Conservation (phyloP, 2,329 filamentous ascomycete genomes). For the Colletotrichum spinosum region DNA sequence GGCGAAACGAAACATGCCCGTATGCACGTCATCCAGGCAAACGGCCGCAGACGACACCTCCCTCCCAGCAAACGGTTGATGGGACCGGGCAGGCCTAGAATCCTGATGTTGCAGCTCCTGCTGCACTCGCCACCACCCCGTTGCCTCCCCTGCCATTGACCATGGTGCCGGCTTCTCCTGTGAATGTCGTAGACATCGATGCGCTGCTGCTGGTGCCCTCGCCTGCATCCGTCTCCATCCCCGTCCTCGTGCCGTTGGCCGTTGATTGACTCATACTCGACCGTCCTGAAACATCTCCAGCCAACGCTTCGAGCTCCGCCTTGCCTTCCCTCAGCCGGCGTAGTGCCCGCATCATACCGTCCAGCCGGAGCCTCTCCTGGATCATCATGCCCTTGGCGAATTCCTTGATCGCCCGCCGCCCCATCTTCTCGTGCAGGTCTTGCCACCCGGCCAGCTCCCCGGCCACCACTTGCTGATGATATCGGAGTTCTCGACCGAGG, state of each 20-base stretch:
- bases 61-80: constrained; percentile 1
- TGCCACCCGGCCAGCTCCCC: constrained; percentile 94
- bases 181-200: not conserved
- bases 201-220: constrained; percentile 29
- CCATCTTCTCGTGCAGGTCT: constrained; percentile 84
- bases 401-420: constrained; percentile 77
- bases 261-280: constrained; percentile 35
- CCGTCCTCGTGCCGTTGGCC: constrained; percentile 19
- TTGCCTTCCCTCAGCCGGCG: constrained; percentile 64
- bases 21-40: constrained; percentile 19
- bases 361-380: constrained; percentile 81
- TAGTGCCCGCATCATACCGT: constrained; percentile 83
- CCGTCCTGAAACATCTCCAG: constrained; percentile 30
- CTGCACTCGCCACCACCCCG: constrained; percentile 30
- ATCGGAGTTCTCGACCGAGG: constrained; percentile 84
- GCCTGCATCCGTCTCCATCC: constrained; percentile 25
- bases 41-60: constrained; percentile 1
- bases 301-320: constrained; percentile 30
- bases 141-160: constrained; percentile 4
- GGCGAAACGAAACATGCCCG: not conserved
- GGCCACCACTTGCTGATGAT: constrained; percentile 94
- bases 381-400: constrained; percentile 84
- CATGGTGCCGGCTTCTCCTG: constrained; percentile 8
- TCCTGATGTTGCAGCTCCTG: not conserved
- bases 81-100: constrained; percentile 16